Evolutionary conservation across 148 eudicot genomes (phyloP).

Genomic region (Euryodendron excelsum): DNA sequence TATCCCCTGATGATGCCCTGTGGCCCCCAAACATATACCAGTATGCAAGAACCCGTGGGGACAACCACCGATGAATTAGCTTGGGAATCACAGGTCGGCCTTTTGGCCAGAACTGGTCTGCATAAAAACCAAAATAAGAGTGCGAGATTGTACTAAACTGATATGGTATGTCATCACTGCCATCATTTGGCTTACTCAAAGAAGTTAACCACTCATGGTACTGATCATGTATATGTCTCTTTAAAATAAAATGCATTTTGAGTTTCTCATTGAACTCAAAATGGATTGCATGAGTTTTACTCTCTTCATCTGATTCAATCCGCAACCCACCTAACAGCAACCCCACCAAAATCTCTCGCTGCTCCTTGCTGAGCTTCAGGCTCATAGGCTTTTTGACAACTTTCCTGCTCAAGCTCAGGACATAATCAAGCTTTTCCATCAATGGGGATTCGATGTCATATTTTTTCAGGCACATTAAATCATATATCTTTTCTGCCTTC

Average conservation of each 20-base stretch:
- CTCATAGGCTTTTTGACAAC: slow-evolving; percentile 36
- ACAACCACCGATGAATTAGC: slow-evolving; percentile 81
- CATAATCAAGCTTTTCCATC: slow-evolving; percentile 54
- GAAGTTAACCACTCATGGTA: slow-evolving; percentile 80
- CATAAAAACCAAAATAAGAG: slow-evolving; percentile 66
- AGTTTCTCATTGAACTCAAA: slow-evolving; percentile 62
- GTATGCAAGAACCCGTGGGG: slow-evolving; percentile 93
- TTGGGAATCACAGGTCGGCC: slow-evolving; percentile 66
- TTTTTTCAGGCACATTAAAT: slow-evolving; percentile 67
- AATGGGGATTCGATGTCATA: slow-evolving; percentile 58
- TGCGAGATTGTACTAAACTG: slow-evolving; percentile 65
- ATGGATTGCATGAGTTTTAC: slow-evolving; percentile 39
- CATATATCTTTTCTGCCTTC: slow-evolving; percentile 63
- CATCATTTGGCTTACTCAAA: slow-evolving; percentile 27
- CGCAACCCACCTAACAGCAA: slow-evolving; percentile 76
- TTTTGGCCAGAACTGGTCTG: slow-evolving; percentile 71
- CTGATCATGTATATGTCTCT: slow-evolving; percentile 58
- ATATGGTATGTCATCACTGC: slow-evolving; percentile 44
- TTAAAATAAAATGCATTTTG: slow-evolving; percentile 50
- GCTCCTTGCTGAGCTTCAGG: slow-evolving; percentile 70
- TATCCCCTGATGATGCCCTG: slow-evolving; percentile 73
- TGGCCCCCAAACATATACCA: slow-evolving; percentile 90
- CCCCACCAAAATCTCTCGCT: slow-evolving; percentile 85
- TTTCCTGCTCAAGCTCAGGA: slow-evolving; percentile 41
- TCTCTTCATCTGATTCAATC: slow-evolving; percentile 45